Conservation (phyloP, 495 filamentous ascomycete species). For the Schizothecium vesticola region DNA sequence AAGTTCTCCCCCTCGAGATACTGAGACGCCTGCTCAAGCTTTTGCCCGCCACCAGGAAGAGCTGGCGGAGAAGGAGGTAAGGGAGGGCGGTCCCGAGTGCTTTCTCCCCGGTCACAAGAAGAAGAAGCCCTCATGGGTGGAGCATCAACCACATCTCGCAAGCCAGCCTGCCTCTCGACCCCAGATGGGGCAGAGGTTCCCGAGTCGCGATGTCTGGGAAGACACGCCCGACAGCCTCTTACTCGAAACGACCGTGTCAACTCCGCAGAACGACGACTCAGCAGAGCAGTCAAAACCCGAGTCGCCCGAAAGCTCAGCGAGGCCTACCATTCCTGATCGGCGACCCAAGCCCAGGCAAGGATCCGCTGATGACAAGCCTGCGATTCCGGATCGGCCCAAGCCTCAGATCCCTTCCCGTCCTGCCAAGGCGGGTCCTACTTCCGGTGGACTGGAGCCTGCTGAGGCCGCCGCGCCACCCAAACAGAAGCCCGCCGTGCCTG, state of each 20-base stretch:
- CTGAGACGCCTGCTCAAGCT: constrained; percentile 47
- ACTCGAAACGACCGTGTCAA: constrained; percentile 71
- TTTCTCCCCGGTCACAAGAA: constrained; percentile 45
- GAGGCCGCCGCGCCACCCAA: constrained; percentile 46
- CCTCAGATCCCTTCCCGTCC: constrained; percentile 72
- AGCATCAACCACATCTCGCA: constrained; percentile 38
- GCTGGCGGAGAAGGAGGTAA: constrained; percentile 46
- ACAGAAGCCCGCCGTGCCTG: constrained; percentile 73
- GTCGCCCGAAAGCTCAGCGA: constrained; percentile 25
- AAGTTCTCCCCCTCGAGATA: constrained; percentile 26
- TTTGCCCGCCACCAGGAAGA: constrained; percentile 52
- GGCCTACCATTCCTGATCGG: constrained; percentile 42
- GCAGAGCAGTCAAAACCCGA: constrained; percentile 27
- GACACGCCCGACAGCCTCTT: constrained; percentile 80
- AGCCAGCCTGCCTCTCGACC: constrained; percentile 44
- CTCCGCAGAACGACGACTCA: constrained; percentile 47
- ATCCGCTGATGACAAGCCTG: constrained; percentile 43
- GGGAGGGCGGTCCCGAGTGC: constrained; percentile 31
- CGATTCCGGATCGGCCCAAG: constrained; percentile 62
- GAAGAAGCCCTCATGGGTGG: constrained; percentile 42
- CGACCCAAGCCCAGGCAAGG: constrained; percentile 35
- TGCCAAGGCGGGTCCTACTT: constrained; percentile 44
- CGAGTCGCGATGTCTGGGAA: constrained; percentile 95
- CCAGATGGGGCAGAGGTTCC: constrained; percentile 66
- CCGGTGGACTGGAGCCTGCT: constrained; percentile 30